phyloP scores from a whole-genome alignment of 306 rosid species.

The Purshia tridentata region DNA sequence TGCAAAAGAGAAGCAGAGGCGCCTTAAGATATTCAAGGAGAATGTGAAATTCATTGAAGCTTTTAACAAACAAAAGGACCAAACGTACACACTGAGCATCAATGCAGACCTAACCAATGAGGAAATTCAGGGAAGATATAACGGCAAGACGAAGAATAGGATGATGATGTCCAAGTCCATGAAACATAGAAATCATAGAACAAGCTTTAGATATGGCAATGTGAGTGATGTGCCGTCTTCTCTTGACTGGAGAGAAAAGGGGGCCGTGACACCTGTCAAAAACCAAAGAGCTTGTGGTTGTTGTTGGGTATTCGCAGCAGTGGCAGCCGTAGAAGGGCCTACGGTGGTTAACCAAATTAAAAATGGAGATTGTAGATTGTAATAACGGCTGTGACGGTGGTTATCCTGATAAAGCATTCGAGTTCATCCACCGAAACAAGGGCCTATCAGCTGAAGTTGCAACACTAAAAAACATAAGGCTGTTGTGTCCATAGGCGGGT shows the following conservation, averaged over 20 bases:
- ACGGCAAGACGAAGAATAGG: conserved; percentile 1
- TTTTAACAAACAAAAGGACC: conserved; percentile 17
- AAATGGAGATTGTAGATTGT: too few relatives aligned
- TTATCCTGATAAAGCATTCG: too few relatives aligned
- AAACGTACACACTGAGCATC: conserved; percentile 17
- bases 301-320: too few relatives aligned
- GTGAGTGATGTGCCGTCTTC: neutral
- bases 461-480: too few relatives aligned
- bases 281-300: conserved; percentile 1
- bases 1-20: conserved; percentile 24
- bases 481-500: too few relatives aligned
- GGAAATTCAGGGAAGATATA: conserved; percentile 14
- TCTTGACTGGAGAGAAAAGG: conserved; percentile 12
- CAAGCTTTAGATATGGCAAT: neutral
- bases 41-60: conserved; percentile 28
- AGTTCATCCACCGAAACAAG: too few relatives aligned
- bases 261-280: conserved; percentile 15
- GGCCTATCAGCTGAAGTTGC: too few relatives aligned
- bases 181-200: too few relatives aligned
- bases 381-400: too few relatives aligned
- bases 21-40: conserved; percentile 27
- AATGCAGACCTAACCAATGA: conserved; percentile 30
- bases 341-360: too few relatives aligned
- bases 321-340: too few relatives aligned
- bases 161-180: too few relatives aligned